phyloP scores from a whole-genome alignment of 176 grass and related monocot species.

The Luzula sylvatica region DNA sequence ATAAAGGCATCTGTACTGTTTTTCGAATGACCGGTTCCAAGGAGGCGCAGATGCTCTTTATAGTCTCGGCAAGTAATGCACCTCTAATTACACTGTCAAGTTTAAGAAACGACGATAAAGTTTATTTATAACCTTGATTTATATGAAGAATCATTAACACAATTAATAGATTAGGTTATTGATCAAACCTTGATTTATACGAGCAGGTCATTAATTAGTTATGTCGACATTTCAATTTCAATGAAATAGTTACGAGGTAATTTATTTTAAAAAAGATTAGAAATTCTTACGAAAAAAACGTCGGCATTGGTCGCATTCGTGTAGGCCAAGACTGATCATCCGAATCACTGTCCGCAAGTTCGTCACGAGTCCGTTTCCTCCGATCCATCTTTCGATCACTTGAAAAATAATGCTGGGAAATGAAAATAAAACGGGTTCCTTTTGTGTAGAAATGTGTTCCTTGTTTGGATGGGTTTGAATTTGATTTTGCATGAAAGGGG shows the following conservation, averaged over 20 bases:
- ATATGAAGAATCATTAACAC: too few relatives aligned
- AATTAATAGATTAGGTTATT: too few relatives aligned
- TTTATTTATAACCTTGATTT: not conserved
- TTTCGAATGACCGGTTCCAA: conserved; percentile 74
- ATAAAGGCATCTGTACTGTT: conserved; percentile 33
- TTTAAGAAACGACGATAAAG: not conserved
- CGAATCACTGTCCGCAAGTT: not conserved
- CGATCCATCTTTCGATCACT: not conserved
- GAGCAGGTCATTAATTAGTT: not conserved
- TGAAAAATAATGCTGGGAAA: not conserved
- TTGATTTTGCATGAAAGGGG: not conserved
- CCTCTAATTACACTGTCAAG: conserved; percentile 18
- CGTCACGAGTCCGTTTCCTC: not conserved
- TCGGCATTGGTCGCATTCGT: not conserved
- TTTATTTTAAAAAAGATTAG: not conserved
- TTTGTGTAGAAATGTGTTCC: not conserved
- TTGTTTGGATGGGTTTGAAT: not conserved
- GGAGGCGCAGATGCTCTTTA: conserved; percentile 51
- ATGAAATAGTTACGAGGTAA: not conserved
- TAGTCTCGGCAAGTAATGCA: conserved; percentile 7
- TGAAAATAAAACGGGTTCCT: not conserved
- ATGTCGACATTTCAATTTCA: not conserved
- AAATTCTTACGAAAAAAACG: conserved; percentile 4
- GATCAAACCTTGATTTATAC: too few relatives aligned
- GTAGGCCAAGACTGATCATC: not conserved